These are phyloP conservation scores for Lentinus brumalis DNA, from an alignment of 768 basidiomycete genomes.

Conservation along the genomic window DNA sequence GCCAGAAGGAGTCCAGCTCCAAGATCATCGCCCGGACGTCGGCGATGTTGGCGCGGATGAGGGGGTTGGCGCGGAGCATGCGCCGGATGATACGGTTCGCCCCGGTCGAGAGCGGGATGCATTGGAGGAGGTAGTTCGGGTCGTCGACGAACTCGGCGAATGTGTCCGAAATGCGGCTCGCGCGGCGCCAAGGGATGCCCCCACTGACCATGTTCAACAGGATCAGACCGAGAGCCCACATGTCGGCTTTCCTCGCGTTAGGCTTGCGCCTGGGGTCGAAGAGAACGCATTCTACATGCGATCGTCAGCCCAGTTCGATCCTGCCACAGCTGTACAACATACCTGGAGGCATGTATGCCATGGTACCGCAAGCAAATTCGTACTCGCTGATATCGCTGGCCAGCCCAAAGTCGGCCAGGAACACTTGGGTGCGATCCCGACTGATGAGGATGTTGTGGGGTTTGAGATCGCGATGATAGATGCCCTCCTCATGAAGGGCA, in stretches of 20 bases:
- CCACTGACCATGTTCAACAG: constrained; percentile 92
- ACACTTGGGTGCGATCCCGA: constrained; percentile 39
- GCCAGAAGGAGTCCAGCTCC: constrained; percentile 57
- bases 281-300: constrained; percentile 23
- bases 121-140: constrained; percentile 78
- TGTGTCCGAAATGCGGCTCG: constrained; percentile 63
- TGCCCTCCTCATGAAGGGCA: constrained; percentile 47
- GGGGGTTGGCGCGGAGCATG: constrained; percentile 32
- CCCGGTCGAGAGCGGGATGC: constrained; percentile 38
- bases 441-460: constrained; percentile 52
- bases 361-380: constrained; percentile 27
- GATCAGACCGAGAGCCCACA: constrained; percentile 95
- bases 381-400: constrained; percentile 19
- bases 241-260: constrained; percentile 76
- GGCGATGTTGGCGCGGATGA: constrained; percentile 28
- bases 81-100: constrained; percentile 28
- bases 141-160: constrained; percentile 72
- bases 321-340: constrained; percentile 14
- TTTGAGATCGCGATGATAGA: constrained; percentile 59
- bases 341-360: constrained; percentile 34
- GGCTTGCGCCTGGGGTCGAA: constrained; percentile 38
- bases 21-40: constrained; percentile 58
- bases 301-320: constrained; percentile 1
- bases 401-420: constrained; percentile 56
- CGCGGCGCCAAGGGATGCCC: constrained; percentile 92